These are phyloP conservation scores for Suillus brevipes DNA, from an alignment of 768 basidiomycete species.

Conservation along the genomic window DNA sequence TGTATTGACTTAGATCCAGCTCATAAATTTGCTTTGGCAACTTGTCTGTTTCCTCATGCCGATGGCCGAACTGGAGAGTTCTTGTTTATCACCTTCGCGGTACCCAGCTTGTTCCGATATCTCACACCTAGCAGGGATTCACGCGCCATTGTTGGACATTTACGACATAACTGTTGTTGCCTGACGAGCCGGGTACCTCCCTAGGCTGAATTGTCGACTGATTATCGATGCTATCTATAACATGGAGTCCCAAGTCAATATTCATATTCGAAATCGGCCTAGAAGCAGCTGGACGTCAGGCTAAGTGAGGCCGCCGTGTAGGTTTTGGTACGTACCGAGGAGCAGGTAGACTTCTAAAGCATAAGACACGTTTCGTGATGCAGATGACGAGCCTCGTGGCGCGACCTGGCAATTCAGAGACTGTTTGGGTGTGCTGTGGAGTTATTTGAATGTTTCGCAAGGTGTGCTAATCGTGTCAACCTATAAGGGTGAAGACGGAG, in stretches of 20 bases:
- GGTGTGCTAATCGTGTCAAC: neutral
- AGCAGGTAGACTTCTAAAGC: neutral
- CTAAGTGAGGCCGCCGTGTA: neutral
- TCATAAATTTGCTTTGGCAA: neutral
- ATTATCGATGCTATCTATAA: slow-evolving; percentile 23
- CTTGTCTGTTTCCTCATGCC: neutral
- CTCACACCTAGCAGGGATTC: neutral
- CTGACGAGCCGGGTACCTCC: neutral
- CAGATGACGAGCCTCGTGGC: neutral
- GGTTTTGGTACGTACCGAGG: neutral
- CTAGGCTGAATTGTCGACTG: neutral
- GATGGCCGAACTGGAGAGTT: neutral
- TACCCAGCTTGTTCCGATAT: neutral
- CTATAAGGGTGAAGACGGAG: neutral
- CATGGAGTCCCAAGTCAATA: neutral
- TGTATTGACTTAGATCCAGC: neutral
- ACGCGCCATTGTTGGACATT: neutral
- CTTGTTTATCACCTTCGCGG: neutral
- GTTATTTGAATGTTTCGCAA: neutral
- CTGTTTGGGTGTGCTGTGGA: neutral
- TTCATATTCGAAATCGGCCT: neutral
- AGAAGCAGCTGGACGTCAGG: neutral
- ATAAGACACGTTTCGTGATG: neutral
- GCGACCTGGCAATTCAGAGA: neutral
- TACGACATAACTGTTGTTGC: neutral